Conservation (phyloP, 108 stramenopile genomes). For the Cyclotella baltica region DNA sequence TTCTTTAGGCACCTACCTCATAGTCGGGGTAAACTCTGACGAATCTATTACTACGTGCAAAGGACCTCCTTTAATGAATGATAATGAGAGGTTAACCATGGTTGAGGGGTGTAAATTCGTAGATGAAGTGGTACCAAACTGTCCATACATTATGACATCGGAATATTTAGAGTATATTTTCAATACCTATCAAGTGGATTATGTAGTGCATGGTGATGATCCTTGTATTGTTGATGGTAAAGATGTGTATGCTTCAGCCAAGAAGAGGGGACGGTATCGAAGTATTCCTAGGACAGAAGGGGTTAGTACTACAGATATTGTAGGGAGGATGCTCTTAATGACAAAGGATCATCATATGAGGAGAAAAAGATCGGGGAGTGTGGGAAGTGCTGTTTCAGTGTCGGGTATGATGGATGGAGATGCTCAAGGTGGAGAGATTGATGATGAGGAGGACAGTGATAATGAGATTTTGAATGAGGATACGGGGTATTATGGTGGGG, state of each 20-base stretch:
- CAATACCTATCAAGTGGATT: conserved; percentile 88
- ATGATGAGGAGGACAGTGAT: conserved; percentile 42
- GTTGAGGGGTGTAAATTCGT: conserved; percentile 98
- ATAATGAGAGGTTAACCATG: conserved; percentile 92
- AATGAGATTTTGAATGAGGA: conserved; percentile 48
- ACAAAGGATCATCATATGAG: conserved; percentile 91
- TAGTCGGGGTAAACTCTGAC: conserved; percentile 98
- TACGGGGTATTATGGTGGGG: conserved; percentile 10
- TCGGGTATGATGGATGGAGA: conserved; percentile 21
- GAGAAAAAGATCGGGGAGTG: conserved; percentile 28
- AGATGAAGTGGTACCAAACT: conserved; percentile 95
- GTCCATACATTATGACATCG: conserved; percentile 96
- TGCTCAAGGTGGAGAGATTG: background rate
- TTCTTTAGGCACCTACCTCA: conserved; percentile 93
- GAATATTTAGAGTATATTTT: conserved; percentile 95
- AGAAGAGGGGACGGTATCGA: conserved; percentile 77
- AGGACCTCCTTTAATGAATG: conserved; percentile 95
- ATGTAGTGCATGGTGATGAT: conserved; percentile 98
- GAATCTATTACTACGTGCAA: conserved; percentile 94
- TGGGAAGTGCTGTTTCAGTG: conserved; percentile 29
- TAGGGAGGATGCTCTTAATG: conserved; percentile 97
- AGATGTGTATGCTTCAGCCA: conserved; percentile 90
- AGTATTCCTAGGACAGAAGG: conserved; percentile 99
- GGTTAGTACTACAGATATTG: conserved; percentile 98
- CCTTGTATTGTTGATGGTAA: conserved; percentile 97